Evolutionary conservation across 495 filamentous ascomycete species (phyloP).

Genomic region (Glutinoglossum americanum): DNA sequence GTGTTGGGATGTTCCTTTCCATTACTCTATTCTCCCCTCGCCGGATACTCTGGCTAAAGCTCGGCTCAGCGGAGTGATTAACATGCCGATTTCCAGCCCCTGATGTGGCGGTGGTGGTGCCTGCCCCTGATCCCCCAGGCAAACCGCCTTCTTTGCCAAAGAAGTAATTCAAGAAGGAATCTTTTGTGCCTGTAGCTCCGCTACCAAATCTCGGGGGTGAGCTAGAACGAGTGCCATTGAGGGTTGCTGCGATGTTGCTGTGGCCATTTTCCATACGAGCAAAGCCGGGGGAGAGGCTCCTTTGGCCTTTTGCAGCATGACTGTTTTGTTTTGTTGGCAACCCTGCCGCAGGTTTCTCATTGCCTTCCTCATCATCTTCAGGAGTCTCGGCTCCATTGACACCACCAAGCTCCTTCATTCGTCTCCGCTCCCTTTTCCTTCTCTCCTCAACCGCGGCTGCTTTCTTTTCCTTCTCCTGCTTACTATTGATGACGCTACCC

Average conservation of each 20-base stretch:
- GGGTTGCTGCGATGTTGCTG: slow-evolving; percentile 29
- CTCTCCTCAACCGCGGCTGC: slow-evolving; percentile 58
- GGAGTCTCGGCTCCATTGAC: slow-evolving; percentile 52
- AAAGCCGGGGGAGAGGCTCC: slow-evolving; percentile 69
- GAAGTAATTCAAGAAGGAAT: slow-evolving; percentile 95
- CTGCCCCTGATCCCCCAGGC: slow-evolving; percentile 18
- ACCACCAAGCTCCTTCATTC: slow-evolving; percentile 54
- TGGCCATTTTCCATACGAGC: slow-evolving; percentile 36
- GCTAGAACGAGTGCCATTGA: slow-evolving; percentile 43
- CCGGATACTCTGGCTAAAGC: slow-evolving; percentile 62
- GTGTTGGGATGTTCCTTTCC: slow-evolving; percentile 12
- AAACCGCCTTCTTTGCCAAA: slow-evolving; percentile 76
- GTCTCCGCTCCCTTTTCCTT: slow-evolving; percentile 58
- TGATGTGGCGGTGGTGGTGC: slow-evolving; percentile 18
- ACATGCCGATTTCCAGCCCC: slow-evolving; percentile 37
- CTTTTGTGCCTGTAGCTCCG: slow-evolving; percentile 31
- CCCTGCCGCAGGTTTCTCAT: slow-evolving; percentile 4
- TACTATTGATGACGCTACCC: slow-evolving; percentile 82
- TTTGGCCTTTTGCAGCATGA: slow-evolving; percentile 34
- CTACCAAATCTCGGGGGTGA: slow-evolving; percentile 39
- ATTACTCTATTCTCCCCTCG: slow-evolving; percentile 26
- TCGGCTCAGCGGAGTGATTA: slow-evolving; percentile 53
- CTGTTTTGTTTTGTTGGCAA: slow-evolving; percentile 10
- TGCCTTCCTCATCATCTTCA: slow-evolving; percentile 49
- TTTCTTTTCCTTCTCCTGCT: slow-evolving; percentile 82